These are phyloP conservation scores for Aspergillus biplanus DNA, from an alignment of 495 filamentous ascomycete species.

Conservation along the genomic window DNA sequence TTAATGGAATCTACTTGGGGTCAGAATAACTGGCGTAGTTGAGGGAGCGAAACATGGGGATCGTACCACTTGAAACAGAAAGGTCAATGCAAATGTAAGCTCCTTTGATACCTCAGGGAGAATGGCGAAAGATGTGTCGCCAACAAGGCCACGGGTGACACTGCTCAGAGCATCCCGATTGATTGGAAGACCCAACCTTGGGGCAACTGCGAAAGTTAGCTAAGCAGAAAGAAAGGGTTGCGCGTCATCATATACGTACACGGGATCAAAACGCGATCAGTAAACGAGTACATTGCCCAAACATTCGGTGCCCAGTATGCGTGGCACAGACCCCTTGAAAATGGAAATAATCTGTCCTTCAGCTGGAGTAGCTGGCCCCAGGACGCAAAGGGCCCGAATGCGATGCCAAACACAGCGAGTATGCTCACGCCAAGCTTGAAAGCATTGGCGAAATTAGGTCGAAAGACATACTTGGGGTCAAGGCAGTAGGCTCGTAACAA, in stretches of 20 bases:
- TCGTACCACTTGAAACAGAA: conserved; percentile 77
- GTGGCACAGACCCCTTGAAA: conserved; percentile 90
- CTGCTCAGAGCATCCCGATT: conserved; percentile 77
- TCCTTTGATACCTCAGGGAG: conserved; percentile 83
- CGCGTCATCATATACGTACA: conserved; percentile 49
- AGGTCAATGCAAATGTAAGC: conserved; percentile 78
- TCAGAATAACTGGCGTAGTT: conserved; percentile 4
- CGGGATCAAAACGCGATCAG: conserved; percentile 79
- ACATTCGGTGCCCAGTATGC: conserved; percentile 98
- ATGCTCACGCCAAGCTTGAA: conserved; percentile 81
- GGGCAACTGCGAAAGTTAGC: conserved; percentile 65
- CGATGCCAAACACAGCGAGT: conserved; percentile 70
- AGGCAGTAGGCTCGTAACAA: conserved; percentile 87
- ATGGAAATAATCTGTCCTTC: conserved; percentile 84
- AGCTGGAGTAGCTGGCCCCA: conserved; percentile 90
- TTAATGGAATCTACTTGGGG: conserved; percentile 62
- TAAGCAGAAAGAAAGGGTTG: neutral
- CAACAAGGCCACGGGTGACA: conserved; percentile 89
- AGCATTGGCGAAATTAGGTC: conserved; percentile 74
- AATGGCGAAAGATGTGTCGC: conserved; percentile 93
- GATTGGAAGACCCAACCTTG: conserved; percentile 72
- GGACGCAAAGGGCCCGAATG: conserved; percentile 87
- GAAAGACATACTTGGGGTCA: conserved; percentile 74
- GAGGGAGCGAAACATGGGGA: neutral
- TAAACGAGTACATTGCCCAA: conserved; percentile 96